Conservation (phyloP, 768 basidiomycete genomes). For the Leccinum disarticulatum region DNA sequence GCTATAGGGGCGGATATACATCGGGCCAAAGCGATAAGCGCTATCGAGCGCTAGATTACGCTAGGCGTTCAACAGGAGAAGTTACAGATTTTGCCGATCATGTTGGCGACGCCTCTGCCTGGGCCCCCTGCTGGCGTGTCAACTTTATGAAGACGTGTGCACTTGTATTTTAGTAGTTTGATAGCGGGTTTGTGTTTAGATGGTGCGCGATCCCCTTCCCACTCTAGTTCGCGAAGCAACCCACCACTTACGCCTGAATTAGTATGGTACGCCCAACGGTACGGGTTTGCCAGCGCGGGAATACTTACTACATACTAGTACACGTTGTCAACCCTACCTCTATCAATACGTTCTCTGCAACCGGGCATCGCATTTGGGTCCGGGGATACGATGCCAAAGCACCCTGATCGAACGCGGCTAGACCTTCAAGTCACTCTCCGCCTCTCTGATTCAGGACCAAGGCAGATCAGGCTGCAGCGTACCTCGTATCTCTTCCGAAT, state of each 20-base stretch:
- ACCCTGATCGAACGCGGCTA: conserved; percentile 19
- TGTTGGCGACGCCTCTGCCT: conserved; percentile 29
- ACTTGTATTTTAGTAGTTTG: neutral
- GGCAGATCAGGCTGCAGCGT: conserved; percentile 45
- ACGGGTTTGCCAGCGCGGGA: neutral
- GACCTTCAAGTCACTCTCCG: conserved; percentile 28
- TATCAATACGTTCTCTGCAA: neutral
- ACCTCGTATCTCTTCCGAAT: conserved; percentile 47
- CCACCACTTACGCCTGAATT: neutral
- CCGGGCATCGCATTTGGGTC: neutral
- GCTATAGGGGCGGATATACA: too few relatives aligned
- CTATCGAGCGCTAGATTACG: too few relatives aligned
- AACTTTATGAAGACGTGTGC: neutral
- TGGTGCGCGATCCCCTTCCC: neutral
- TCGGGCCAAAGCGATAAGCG: too few relatives aligned
- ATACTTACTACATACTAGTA: neutral
- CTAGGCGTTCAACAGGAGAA: too few relatives aligned
- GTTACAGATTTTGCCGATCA: conserved; percentile 49
- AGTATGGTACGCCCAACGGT: neutral
- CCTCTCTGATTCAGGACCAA: conserved; percentile 48
- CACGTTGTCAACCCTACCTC: neutral
- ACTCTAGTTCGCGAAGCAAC: neutral
- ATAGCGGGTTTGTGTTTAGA: neutral
- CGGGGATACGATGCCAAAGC: neutral
- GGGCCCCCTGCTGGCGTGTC: conserved; percentile 8